A percentile compares a stretch with the other conserved stretches of the same genome.
Evolutionary conservation across 495 filamentous ascomycete genomes (phyloP).

Genomic region (Xylaria longipes): DNA sequence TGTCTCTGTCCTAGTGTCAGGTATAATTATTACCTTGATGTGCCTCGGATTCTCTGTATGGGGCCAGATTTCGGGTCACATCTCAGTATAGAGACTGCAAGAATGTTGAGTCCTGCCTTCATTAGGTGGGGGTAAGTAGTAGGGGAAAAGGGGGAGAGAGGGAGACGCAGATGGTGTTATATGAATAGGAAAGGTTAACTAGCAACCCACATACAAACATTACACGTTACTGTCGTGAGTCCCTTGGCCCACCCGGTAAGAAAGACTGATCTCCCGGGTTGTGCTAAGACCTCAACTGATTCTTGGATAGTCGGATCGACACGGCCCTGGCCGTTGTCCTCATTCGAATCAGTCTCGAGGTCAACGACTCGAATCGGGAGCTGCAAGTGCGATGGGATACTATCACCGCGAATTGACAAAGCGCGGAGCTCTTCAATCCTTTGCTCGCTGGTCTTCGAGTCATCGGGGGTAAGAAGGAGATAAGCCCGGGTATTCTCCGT

Average conservation of each 20-base stretch:
- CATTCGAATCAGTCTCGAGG: conserved; percentile 12
- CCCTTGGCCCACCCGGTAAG: conserved; percentile 40
- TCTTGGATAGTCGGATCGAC: conserved; percentile 27
- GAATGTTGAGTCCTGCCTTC: background rate
- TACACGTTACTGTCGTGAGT: conserved; percentile 41
- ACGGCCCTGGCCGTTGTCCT: conserved; percentile 22
- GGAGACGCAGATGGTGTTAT: background rate
- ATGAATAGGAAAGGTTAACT: background rate
- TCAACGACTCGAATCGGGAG: conserved; percentile 39
- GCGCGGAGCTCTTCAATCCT: conserved; percentile 33
- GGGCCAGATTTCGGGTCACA: background rate
- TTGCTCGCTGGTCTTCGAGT: conserved; percentile 29
- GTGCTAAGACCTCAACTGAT: conserved; percentile 26
- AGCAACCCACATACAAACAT: conserved; percentile 25
- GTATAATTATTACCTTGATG: background rate
- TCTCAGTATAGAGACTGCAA: background rate
- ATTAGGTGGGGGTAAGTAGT: background rate
- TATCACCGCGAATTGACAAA: conserved; percentile 37
- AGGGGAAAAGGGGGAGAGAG: background rate
- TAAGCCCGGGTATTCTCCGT: conserved; percentile 45
- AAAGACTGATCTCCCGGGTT: conserved; percentile 42
- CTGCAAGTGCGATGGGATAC: conserved; percentile 36
- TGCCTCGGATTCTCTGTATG: background rate
- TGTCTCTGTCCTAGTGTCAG: background rate
- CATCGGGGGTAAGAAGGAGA: conserved; percentile 38